Percentiles rank a stretch among this genome's conserved stretches.
Conservation (phyloP, 495 filamentous ascomycete species). For the Neurospora africana region DNA sequence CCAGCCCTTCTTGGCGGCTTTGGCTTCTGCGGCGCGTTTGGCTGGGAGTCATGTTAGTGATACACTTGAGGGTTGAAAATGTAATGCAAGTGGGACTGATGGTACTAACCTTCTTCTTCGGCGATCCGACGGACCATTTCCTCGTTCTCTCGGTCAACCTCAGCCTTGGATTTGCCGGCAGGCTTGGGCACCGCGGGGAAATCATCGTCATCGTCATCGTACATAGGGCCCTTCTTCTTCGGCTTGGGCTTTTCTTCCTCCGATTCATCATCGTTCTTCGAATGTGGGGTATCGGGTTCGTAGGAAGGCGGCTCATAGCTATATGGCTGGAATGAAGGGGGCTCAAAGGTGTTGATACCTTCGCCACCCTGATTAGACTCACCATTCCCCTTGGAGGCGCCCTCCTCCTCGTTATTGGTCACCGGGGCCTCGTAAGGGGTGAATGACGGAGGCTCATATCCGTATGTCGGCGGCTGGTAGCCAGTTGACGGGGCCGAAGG, state of each 20-base stretch:
- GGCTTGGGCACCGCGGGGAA: slow-evolving; percentile 25
- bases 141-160: slow-evolving; percentile 52
- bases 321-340: slow-evolving; percentile 40
- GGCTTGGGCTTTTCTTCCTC: slow-evolving; percentile 40
- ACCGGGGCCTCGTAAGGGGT: slow-evolving; percentile 22
- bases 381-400: not conserved
- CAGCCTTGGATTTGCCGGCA: slow-evolving; percentile 40
- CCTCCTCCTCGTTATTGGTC: slow-evolving; percentile 17
- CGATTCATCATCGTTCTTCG: slow-evolving; percentile 23
- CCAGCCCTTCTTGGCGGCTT: slow-evolving; percentile 64
- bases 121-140: slow-evolving; percentile 76
- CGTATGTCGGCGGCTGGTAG: slow-evolving; percentile 34
- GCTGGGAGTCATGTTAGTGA: slow-evolving; percentile 21
- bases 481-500: slow-evolving; percentile 13
- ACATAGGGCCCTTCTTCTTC: slow-evolving; percentile 73
- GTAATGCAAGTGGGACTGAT: not conserved
- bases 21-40: slow-evolving; percentile 30
- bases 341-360: slow-evolving; percentile 31
- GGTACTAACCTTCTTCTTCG: slow-evolving; percentile 65
- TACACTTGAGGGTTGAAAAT: not conserved
- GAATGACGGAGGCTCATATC: slow-evolving; percentile 30
- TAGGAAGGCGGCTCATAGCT: slow-evolving; percentile 46
- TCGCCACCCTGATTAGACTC: slow-evolving; percentile 8
- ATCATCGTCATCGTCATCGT: slow-evolving; percentile 63
- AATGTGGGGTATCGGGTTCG: slow-evolving; percentile 39